Evolutionary conservation across 139 green algal genomes (phyloP).

Genomic region (Edaphochlamys debaryana): DNA sequence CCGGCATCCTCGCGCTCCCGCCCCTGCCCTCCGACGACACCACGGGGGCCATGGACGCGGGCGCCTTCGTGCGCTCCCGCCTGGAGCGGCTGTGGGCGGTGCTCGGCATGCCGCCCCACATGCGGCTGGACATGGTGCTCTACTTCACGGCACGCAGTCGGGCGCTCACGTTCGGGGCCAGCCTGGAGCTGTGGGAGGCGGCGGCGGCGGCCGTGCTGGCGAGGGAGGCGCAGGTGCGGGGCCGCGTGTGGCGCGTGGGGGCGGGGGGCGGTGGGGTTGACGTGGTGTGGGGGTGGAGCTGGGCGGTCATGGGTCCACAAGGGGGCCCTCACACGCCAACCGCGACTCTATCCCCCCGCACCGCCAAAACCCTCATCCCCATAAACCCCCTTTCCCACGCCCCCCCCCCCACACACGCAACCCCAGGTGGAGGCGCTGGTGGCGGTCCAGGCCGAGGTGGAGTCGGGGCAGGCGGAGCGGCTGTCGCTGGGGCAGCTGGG

Average conservation of each 20-base stretch:
- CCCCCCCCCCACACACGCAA: too few species aligned
- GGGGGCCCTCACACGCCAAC: too few species aligned
- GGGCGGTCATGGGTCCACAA: too few species aligned
- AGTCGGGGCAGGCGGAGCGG: neutral
- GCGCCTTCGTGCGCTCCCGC: constrained; percentile 10
- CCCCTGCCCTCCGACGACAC: neutral
- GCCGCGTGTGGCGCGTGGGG: neutral
- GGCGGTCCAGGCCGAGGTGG: constrained; percentile 3
- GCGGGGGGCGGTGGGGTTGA: neutral
- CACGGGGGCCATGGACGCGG: constrained; percentile 30
- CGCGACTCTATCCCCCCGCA: too few species aligned
- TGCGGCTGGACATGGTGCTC: constrained; percentile 34
- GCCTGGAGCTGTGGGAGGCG: constrained; percentile 35
- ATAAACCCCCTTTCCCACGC: too few species aligned
- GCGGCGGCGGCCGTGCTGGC: constrained; percentile 29
- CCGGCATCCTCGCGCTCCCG: constrained; percentile 13
- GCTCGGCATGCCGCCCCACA: constrained; percentile 12
- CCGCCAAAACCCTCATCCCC: too few species aligned
- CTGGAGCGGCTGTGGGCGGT: constrained; percentile 35
- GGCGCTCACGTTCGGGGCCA: neutral
- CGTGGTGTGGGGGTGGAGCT: neutral
- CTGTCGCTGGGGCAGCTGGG: neutral
- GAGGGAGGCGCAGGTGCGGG: constrained; percentile 35
- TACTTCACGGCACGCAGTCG: constrained; percentile 1
- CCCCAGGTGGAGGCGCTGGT: constrained; percentile 38